phyloP scores from a whole-genome alignment of 768 basidiomycete species.

The Trametes maxima region DNA sequence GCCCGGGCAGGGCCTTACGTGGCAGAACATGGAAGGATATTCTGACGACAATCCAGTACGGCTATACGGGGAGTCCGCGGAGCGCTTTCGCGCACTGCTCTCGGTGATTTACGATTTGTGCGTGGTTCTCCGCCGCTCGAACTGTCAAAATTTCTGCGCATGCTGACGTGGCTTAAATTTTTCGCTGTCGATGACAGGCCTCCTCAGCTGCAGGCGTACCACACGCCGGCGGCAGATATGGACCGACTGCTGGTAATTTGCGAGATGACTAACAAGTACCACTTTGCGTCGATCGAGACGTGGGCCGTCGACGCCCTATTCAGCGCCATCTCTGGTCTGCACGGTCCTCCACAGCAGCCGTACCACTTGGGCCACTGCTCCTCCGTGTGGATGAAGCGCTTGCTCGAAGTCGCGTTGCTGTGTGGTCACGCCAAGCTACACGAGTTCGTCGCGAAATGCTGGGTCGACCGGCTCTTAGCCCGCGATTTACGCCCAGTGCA shows the following conservation, averaged over 20 bases:
- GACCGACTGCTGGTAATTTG: slow-evolving; percentile 42
- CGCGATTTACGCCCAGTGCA: slow-evolving; percentile 33
- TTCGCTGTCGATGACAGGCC: slow-evolving; percentile 10
- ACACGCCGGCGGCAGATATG: slow-evolving; percentile 35
- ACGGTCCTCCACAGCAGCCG: slow-evolving; percentile 24
- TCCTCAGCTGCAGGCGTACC: slow-evolving; percentile 31
- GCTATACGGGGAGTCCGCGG: slow-evolving; percentile 41
- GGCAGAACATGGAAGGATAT: slow-evolving; percentile 26
- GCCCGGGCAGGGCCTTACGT: slow-evolving; percentile 9
- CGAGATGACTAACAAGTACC: slow-evolving; percentile 44
- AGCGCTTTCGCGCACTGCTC: slow-evolving; percentile 43
- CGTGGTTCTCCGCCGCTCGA: slow-evolving; percentile 15
- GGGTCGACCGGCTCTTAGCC: slow-evolving; percentile 39
- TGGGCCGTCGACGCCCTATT: slow-evolving; percentile 43
- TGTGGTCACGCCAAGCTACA: slow-evolving; percentile 33
- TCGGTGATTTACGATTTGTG: slow-evolving; percentile 45
- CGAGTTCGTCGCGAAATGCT: slow-evolving; percentile 33
- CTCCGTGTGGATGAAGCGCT: slow-evolving; percentile 36
- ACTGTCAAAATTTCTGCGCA: background rate
- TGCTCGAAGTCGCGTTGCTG: slow-evolving; percentile 38
- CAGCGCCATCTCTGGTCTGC: slow-evolving; percentile 31
- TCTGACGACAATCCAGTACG: slow-evolving; percentile 40
- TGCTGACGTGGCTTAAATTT: background rate
- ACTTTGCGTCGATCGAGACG: slow-evolving; percentile 35
- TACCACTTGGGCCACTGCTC: slow-evolving; percentile 31